Conservation (phyloP, 176 grass and related monocot species). For the Triticum turgidum region DNA sequence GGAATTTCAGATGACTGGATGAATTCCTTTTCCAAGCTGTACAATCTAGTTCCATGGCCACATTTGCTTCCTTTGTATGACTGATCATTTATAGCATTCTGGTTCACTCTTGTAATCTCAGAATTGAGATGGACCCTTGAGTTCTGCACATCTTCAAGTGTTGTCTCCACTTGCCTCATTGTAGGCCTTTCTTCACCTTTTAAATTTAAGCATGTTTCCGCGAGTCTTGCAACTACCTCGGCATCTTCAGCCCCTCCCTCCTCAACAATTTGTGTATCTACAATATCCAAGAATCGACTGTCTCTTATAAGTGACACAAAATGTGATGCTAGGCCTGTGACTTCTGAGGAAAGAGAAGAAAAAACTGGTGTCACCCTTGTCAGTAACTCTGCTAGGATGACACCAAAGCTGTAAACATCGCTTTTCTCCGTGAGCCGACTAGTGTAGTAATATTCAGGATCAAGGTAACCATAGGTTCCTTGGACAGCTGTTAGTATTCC, state of each 20-base stretch:
- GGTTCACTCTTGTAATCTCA: not conserved
- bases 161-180: conserved; percentile 39
- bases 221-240: not conserved
- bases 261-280: conserved; percentile 34
- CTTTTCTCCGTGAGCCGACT: conserved; percentile 41
- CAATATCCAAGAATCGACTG: conserved; percentile 13
- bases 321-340: conserved; percentile 13
- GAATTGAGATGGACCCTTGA: not conserved
- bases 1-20: conserved; percentile 31
- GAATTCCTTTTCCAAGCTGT: conserved; percentile 44
- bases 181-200: conserved; percentile 43
- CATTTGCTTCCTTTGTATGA: not conserved
- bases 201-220: conserved; percentile 26
- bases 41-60: conserved; percentile 24
- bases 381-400: conserved; percentile 37
- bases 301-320: conserved; percentile 20
- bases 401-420: conserved; percentile 44
- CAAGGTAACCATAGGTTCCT: conserved; percentile 45
- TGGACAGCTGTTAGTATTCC: conserved; percentile 30
- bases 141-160: conserved; percentile 25
- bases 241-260: conserved; percentile 11
- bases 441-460: conserved; percentile 41
- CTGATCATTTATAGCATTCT: not conserved
- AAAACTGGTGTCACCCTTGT: conserved; percentile 33
- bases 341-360: conserved; percentile 1